Evolutionary conservation across 192 early-diverging fungal genomes (phyloP), one percentile per base, ranked within the genome.

Genomic region (Podila minutissima): DNA sequence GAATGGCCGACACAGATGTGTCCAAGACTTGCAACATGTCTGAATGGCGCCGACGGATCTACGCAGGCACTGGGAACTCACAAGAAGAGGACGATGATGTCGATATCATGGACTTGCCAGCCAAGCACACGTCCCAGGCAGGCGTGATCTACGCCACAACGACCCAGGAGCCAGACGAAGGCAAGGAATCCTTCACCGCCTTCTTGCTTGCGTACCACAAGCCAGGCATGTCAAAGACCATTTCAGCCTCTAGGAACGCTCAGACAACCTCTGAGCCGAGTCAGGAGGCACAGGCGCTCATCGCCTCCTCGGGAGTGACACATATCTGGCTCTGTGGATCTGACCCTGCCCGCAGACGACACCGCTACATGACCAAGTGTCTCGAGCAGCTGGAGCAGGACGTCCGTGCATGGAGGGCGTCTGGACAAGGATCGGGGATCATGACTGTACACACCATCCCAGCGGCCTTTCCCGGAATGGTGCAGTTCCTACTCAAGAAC

Each of bases 261-360:
- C 24, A 46, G 1, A 7, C 55, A 5, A 15, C n/a, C 7, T 22
- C 17, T 2, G 28, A 46, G 35, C 53, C 53, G 10, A 57, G 71
- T 15, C 20, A 20, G 12, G 66, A 73, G 33, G 63, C 71, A 12
- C 61, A 69, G 26, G 66, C 49, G 10, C 12, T 73, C 19, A 55
- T 67, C 29, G 0, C 77, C 15, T 61, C 46, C 4, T 59, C 41
- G 13, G 77, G 77, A 5, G 77, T 64, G 4, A 73, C 77, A 1
- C 77, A 81, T 55, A 81, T 81, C 57, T 81, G 77, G 77, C 71
- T 81, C 20, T 81, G 77, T 26, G 77, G 77, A 33, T 81, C 77
- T 10, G 71, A 73, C 51, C 77, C 77, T 1, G 70, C 67, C 35
- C 71, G 72, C 35, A 48, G 77, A 65, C 59, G 77, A 32, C 67